These are phyloP conservation scores for Cladosporium sphaerospermum DNA, from an alignment of 2,329 filamentous ascomycete genomes.

Conservation along the genomic window DNA sequence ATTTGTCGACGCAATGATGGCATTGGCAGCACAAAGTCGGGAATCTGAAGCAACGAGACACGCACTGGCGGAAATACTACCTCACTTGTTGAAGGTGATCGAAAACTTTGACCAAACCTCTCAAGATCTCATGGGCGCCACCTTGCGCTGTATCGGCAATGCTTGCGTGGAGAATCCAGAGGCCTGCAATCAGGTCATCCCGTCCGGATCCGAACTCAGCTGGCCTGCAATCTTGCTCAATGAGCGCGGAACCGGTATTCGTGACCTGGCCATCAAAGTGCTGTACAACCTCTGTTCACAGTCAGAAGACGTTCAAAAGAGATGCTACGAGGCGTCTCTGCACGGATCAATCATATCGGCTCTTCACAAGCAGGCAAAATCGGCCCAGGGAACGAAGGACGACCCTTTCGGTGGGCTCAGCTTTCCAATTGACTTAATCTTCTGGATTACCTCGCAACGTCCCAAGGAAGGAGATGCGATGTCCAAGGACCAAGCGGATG, in stretches of 20 bases:
- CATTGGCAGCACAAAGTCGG: slow-evolving; percentile 1
- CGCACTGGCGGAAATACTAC: neutral
- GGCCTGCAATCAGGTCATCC: slow-evolving; percentile 2
- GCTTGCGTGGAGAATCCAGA: slow-evolving; percentile 14
- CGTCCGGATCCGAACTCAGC: neutral
- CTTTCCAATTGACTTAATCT: slow-evolving; percentile 20
- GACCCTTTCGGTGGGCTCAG: neutral
- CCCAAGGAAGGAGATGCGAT: neutral
- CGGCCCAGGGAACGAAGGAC: neutral
- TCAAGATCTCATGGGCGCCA: neutral
- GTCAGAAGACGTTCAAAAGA: slow-evolving; percentile 22
- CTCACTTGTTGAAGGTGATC: neutral
- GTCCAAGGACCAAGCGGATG: neutral
- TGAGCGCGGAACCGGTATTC: neutral
- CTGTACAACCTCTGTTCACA: slow-evolving; percentile 35
- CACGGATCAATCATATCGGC: neutral
- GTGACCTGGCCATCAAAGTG: slow-evolving; percentile 31
- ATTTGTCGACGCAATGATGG: neutral
- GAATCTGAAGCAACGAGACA: neutral
- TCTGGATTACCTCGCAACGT: slow-evolving; percentile 19
- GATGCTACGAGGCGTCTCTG: slow-evolving; percentile 16
- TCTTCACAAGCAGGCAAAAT: neutral
- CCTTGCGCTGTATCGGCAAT: slow-evolving; percentile 29
- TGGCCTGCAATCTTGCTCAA: neutral
- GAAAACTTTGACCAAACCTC: neutral